Percentiles rank a stretch among this genome's conserved stretches.
phyloP scores from a whole-genome alignment of 768 basidiomycete species.

The Psilocybe sp. region DNA sequence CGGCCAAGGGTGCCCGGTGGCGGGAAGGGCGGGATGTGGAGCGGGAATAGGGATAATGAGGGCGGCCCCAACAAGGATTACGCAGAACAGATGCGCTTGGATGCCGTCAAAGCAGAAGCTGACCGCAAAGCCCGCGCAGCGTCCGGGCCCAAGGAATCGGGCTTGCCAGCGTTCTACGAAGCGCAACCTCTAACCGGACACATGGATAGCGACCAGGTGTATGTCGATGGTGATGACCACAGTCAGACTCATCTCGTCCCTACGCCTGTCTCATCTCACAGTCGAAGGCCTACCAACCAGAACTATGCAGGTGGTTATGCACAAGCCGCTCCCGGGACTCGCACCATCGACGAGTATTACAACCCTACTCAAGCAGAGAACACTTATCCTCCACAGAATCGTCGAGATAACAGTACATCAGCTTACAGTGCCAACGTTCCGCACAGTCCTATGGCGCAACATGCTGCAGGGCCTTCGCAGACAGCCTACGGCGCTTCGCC shows the following conservation, averaged over 20 bases:
- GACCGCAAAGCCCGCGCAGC: slow-evolving; percentile 74
- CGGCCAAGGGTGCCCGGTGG: slow-evolving; percentile 23
- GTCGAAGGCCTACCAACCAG: slow-evolving; percentile 25
- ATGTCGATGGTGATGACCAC: slow-evolving; percentile 45
- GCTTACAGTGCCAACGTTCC: slow-evolving; percentile 19
- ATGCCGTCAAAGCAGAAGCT: slow-evolving; percentile 83
- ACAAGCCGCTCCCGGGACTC: slow-evolving; percentile 58
- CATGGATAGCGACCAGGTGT: slow-evolving; percentile 54
- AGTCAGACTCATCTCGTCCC: slow-evolving; percentile 16
- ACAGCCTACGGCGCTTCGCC: slow-evolving; percentile 22
- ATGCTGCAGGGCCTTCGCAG: slow-evolving; percentile 10
- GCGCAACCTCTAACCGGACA: slow-evolving; percentile 66
- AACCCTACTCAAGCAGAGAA: slow-evolving; percentile 24
- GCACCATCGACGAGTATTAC: slow-evolving; percentile 79
- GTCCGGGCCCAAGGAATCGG: slow-evolving; percentile 48
- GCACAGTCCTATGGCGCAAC: slow-evolving; percentile 13
- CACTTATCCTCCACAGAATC: slow-evolving; percentile 42
- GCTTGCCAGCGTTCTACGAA: slow-evolving; percentile 76
- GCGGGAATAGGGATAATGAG: slow-evolving; percentile 30
- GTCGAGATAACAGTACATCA: slow-evolving; percentile 33
- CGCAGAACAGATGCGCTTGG: slow-evolving; percentile 70
- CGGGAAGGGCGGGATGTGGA: slow-evolving; percentile 28
- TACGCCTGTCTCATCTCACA: slow-evolving; percentile 27
- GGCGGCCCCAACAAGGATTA: slow-evolving; percentile 31
- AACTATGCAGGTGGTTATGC: slow-evolving; percentile 59